These are phyloP conservation scores for Leucaena leucocephala DNA, from an alignment of 306 rosid species.

Conservation along the genomic window DNA sequence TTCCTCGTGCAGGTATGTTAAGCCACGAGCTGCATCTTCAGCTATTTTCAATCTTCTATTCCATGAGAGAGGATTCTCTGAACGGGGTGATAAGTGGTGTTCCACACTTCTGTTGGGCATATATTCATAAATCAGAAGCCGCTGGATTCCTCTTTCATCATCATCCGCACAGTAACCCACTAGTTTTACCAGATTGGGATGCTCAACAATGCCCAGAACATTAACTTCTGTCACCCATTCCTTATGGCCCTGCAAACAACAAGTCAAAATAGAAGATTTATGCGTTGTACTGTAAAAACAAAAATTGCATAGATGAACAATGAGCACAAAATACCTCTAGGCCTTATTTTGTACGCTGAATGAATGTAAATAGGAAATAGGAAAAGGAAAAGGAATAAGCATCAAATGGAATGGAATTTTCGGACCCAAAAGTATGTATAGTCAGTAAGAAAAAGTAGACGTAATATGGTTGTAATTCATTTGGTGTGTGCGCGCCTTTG, in stretches of 20 bases:
- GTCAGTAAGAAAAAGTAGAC: neutral
- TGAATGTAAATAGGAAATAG: neutral
- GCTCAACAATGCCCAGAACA: slow-evolving; percentile 93
- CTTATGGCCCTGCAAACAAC: slow-evolving; percentile 76
- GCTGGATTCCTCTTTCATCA: slow-evolving; percentile 97
- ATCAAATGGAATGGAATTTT: neutral
- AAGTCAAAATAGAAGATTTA: slow-evolving; percentile 13
- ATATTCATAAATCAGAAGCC: slow-evolving; percentile 86
- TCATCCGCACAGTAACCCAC: slow-evolving; percentile 97
- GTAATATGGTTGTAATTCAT: neutral
- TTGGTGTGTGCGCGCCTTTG: neutral
- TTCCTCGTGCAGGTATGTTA: slow-evolving; percentile 84
- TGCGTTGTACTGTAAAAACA: neutral
- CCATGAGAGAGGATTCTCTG: slow-evolving; percentile 80
- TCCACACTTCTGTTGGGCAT: slow-evolving; percentile 91
- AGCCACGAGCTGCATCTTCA: slow-evolving; percentile 92
- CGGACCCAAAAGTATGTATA: neutral
- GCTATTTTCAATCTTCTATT: slow-evolving; percentile 81
- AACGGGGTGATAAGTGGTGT: slow-evolving; percentile 70
- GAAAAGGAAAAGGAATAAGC: neutral
- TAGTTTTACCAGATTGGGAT: slow-evolving; percentile 95
- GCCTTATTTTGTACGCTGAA: neutral
- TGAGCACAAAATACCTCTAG: slow-evolving; percentile 23
- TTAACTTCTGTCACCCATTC: slow-evolving; percentile 99
- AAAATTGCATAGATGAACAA: neutral